Evolutionary conservation across 257 asterid species (phyloP), one percentile per base, ranked within the genome.

Genomic region (Anisodus tanguticus): DNA sequence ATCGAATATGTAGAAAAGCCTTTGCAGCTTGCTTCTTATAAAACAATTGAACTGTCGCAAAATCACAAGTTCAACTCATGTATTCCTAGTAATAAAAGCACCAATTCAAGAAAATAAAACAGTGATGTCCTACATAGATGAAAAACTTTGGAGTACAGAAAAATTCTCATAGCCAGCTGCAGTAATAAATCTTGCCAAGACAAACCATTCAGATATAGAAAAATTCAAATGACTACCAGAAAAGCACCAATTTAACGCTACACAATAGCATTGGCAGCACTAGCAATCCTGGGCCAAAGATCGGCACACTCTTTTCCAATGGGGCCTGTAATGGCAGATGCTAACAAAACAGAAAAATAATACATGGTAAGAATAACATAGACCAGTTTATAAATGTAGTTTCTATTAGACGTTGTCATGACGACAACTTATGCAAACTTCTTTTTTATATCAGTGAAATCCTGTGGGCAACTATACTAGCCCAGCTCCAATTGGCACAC

Each of bases 221-320:
- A 49, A 6, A 3, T 51, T 72, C 35, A 66, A 39, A 13, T 53
- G 64, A 17, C 12, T 2, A 8, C 31, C 12, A 58, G 49, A 3
- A 81, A 82, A 80, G 57, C 83, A 68, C 88, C 77, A 83, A 85
- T 12, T 57, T 84, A 82, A 89, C 79, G 89, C 91, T 77, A 77
- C 13, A 77, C 82, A 35, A 90, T 90, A 13, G 92, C 93, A 71
- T 92, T 92, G 51, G 95, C 94, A 55, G 94, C 95, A 74, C 94
- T 92, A 35, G 95, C 95, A 70, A 92, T 91, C 79, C 95, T 91
- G 2, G 94, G 95, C 94, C 95, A 92, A 7, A 92, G 89, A 86
- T 92, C 95, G 88, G 95, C 95, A 84, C 95, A 92, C 81, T 92
- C 95, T 88, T 92, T 92, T 69, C 95, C 93, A 39, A 92, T 92